Evolutionary conservation across 2,329 filamentous ascomycete species (phyloP), one percentile per base, ranked within the genome.

Genomic region (Tolypocladium paradoxum): DNA sequence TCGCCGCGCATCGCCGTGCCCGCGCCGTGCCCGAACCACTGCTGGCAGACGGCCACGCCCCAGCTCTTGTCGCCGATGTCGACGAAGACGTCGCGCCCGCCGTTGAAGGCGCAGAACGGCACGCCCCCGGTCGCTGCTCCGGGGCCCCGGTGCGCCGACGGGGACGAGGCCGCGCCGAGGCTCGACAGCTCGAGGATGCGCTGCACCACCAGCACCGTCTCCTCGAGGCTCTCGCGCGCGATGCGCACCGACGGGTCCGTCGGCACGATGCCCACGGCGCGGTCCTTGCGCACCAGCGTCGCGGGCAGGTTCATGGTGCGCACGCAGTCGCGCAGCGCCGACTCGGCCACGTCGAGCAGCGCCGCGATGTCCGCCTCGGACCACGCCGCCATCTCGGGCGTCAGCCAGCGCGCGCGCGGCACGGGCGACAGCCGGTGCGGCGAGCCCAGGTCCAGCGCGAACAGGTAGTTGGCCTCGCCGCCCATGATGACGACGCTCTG

Each of bases 11-110:
- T 83, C 7, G 63, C 63, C 22, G 67, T 62, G 29, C 55, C 64
- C 18, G 61, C 60, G 48, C 60, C 64, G 50, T 66, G 82, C 24
- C 87, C 87, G 66, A 96, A 96, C 75, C 90, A 96, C 54, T 85
- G 81, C 73, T 99, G 93, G 67, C 91, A 96, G 4, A 91, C 90
- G 35, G 88, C 79, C 3, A 99, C 93, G 58, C 93, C 93, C 87
- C 91, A 95, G 51, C 86, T 90, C 73, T 99, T 99, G 73, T 99
- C 93, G 53, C 93, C 93, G 64, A 99, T 96, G 68, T 99, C 93
- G 52, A 99, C 91, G 70, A 99, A 99, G 43, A 97, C 90, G 68
- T 99, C 93, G 57, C 93, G 92, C 12, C 93, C 93, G 52, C 92
- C 93, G 68, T 99, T 99, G 76, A 99, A 99, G 24, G 93, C 93